Evolutionary conservation across 2,329 filamentous ascomycete genomes (phyloP).

Genomic region (Tolypocladium tropicale): DNA sequence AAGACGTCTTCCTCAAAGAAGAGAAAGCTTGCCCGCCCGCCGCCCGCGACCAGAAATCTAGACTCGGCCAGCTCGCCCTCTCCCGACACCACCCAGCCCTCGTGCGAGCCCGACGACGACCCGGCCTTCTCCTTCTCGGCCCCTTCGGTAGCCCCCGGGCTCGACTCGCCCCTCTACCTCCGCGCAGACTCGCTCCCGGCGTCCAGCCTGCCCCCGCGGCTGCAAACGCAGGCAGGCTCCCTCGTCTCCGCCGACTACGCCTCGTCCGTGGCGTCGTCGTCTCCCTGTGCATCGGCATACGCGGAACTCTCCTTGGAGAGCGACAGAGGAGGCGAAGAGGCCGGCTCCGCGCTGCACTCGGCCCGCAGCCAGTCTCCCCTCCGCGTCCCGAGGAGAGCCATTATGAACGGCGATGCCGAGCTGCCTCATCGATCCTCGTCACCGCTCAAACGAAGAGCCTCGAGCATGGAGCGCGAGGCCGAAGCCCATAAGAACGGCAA

Average conservation of each 20-base stretch:
- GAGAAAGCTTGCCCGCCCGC: constrained; percentile 50
- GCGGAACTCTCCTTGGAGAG: constrained; percentile 46
- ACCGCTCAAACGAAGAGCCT: constrained; percentile 53
- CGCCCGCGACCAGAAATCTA: constrained; percentile 29
- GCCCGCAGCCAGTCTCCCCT: constrained; percentile 43
- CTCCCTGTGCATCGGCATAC: constrained; percentile 44
- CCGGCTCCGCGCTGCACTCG: constrained; percentile 25
- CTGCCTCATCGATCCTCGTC: constrained; percentile 51
- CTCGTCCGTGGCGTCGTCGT: constrained; percentile 48
- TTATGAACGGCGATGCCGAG: constrained; percentile 52
- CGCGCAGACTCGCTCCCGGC: constrained; percentile 33
- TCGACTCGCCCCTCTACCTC: constrained; percentile 29
- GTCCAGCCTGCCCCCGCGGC: constrained; percentile 40
- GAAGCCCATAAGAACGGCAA: constrained; percentile 30
- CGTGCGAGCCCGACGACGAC: constrained; percentile 42
- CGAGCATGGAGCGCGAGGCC: constrained; percentile 46
- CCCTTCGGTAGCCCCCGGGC: constrained; percentile 25
- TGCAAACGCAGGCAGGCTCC: constrained; percentile 35
- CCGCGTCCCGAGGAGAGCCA: constrained; percentile 38
- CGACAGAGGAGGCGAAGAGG: constrained; percentile 40
- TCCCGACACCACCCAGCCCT: constrained; percentile 38
- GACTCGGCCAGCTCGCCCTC: constrained; percentile 24
- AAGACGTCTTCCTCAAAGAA: constrained; percentile 67
- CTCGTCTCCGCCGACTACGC: constrained; percentile 37
- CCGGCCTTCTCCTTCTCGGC: constrained; percentile 40